These are phyloP conservation scores for Neofusicoccum laricinum DNA, from an alignment of 2,329 filamentous ascomycete species.

Conservation along the genomic window DNA sequence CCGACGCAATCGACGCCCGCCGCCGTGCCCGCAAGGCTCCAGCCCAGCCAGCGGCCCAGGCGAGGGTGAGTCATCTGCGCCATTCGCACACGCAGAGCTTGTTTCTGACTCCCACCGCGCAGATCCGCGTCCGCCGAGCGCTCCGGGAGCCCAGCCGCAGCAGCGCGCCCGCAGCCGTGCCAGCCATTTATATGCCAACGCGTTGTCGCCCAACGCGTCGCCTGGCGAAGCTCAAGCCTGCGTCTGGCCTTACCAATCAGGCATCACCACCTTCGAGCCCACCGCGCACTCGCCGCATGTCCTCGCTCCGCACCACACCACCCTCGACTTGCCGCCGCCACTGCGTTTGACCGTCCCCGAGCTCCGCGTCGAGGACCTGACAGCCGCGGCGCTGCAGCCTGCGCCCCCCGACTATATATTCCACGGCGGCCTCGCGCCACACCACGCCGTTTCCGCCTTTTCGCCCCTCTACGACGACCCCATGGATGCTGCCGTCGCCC, in stretches of 20 bases:
- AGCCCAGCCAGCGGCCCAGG: not conserved
- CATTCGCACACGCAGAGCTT: not conserved
- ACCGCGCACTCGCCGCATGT: not conserved
- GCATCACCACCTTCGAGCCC: constrained; percentile 11
- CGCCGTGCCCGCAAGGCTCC: not conserved
- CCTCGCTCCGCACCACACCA: not conserved
- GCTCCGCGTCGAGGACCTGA: constrained; percentile 3
- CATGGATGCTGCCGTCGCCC: constrained; percentile 1
- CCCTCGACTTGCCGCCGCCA: not conserved
- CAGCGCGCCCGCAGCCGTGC: not conserved
- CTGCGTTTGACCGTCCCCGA: not conserved
- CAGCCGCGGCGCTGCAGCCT: constrained; percentile 5
- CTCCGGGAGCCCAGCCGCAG: not conserved
- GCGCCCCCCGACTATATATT: constrained; percentile 5
- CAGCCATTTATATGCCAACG: constrained; percentile 14
- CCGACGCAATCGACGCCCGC: not conserved
- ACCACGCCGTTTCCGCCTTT: not conserved
- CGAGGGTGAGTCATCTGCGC: constrained; percentile 5
- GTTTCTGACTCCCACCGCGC: constrained; percentile 11
- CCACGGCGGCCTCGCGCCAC: not conserved
- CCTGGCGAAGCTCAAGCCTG: constrained; percentile 2
- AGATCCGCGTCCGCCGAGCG: constrained; percentile 1
- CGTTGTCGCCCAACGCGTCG: constrained; percentile 15
- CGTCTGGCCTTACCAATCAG: constrained; percentile 8
- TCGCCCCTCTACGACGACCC: not conserved